These are phyloP conservation scores for Alnus glutinosa DNA, from an alignment of 306 rosid species.

Conservation along the genomic window DNA sequence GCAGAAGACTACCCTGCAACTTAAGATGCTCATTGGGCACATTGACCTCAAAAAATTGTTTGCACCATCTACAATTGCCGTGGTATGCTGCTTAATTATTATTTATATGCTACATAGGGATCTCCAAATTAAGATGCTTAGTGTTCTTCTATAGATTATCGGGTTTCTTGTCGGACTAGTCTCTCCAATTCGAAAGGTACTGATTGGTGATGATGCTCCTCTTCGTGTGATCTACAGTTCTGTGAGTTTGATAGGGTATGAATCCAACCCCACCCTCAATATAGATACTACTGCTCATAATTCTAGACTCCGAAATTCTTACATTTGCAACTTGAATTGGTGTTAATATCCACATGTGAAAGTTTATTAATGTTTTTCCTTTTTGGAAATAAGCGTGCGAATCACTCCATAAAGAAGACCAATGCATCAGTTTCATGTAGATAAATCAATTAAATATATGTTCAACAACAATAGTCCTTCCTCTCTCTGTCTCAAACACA, in stretches of 20 bases:
- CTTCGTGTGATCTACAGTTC: slow-evolving; percentile 38
- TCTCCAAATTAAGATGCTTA: not conserved
- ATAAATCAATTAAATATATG: not conserved
- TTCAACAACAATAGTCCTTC: not conserved
- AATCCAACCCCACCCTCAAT: not conserved
- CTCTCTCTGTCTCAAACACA: not conserved
- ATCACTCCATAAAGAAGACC: not conserved
- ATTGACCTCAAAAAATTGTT: slow-evolving; percentile 35
- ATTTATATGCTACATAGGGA: not conserved
- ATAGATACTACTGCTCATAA: not conserved
- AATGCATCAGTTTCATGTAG: not conserved
- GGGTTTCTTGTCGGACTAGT: slow-evolving; percentile 44
- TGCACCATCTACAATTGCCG: slow-evolving; percentile 34
- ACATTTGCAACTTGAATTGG: not conserved
- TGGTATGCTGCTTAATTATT: slow-evolving; percentile 25
- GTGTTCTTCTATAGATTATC: slow-evolving; percentile 26
- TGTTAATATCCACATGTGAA: not conserved
- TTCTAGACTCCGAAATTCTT: no score
- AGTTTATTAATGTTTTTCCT: no score
- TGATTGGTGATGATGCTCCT: slow-evolving; percentile 36
- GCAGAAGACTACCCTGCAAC: slow-evolving; percentile 13
- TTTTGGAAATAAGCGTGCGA: no score
- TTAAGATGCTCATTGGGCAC: slow-evolving; percentile 13
- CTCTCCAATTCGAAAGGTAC: slow-evolving; percentile 25
- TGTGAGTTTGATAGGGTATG: slow-evolving; percentile 44